phyloP scores from a whole-genome alignment of 306 rosid genomes.

The Castanopsis chinensis region DNA sequence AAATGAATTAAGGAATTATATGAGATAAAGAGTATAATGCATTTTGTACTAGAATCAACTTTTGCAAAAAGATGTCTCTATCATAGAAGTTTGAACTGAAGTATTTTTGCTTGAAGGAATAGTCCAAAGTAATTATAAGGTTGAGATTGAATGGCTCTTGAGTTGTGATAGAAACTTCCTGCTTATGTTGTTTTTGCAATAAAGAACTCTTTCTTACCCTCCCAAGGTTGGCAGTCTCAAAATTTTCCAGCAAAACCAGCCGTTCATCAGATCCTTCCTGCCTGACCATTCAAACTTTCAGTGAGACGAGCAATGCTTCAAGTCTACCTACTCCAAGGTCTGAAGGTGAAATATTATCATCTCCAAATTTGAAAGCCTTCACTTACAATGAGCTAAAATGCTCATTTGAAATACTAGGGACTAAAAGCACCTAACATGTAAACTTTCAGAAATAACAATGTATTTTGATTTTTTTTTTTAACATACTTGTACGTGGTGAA shows the following conservation, averaged over 20 bases:
- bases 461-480: too few species aligned
- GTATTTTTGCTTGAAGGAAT: not conserved
- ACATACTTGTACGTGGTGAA: too few species aligned
- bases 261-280: conserved; percentile 54
- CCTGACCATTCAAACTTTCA: conserved; percentile 47
- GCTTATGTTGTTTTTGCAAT: conserved; percentile 7
- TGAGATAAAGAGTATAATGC: not conserved
- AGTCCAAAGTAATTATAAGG: not conserved
- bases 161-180: not conserved
- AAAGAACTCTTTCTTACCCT: conserved; percentile 11
- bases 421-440: too few species aligned
- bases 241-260: conserved; percentile 41
- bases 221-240: conserved; percentile 45
- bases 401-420: too few species aligned
- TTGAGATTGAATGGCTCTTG: not conserved
- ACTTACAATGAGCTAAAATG: conserved; percentile 57
- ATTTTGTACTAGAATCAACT: not conserved
- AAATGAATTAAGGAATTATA: not conserved
- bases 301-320: conserved; percentile 46
- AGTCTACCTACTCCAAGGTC: conserved; percentile 79
- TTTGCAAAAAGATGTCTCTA: not conserved
- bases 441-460: too few species aligned
- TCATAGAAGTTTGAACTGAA: not conserved
- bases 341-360: conserved; percentile 89
- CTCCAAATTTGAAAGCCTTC: conserved; percentile 73